Percentiles rank a stretch among this genome's conserved stretches.
phyloP scores from a whole-genome alignment of 345 rosid species.

The Rhodamnia rubescens region DNA sequence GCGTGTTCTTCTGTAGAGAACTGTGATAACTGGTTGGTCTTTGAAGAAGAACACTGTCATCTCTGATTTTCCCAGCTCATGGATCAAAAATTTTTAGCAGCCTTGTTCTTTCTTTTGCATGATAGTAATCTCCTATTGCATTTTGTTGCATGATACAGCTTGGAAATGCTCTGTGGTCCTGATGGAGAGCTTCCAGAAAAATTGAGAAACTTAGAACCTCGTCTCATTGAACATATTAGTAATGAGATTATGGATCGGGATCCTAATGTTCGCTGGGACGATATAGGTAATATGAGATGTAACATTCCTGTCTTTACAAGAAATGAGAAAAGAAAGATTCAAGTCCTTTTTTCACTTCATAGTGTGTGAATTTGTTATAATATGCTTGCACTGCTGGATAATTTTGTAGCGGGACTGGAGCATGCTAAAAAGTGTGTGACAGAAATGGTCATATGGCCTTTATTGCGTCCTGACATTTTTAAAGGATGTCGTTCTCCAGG shows the following conservation, averaged over 20 bases:
- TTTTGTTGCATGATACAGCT: constrained; percentile 18
- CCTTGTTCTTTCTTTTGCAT: background rate
- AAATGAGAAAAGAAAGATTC: background rate
- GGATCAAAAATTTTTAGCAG: background rate
- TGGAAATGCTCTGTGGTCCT: constrained; percentile 94
- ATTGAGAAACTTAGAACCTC: constrained; percentile 90
- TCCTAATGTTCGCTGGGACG: constrained; percentile 95
- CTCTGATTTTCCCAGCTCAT: background rate
- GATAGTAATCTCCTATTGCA: background rate
- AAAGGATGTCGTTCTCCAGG: constrained; percentile 98
- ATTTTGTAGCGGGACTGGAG: constrained; percentile 81
- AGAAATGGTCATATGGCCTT: constrained; percentile 99
- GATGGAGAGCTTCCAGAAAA: constrained; percentile 98
- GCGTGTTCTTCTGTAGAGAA: background rate
- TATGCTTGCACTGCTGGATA: constrained; percentile 4
- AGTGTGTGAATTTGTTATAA: constrained; percentile 4
- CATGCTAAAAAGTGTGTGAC: constrained; percentile 98
- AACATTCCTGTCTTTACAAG: background rate
- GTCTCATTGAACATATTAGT: constrained; percentile 92
- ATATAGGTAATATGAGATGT: constrained; percentile 55
- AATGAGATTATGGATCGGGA: constrained; percentile 97
- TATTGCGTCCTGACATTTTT: constrained; percentile 91
- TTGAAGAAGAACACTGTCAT: background rate
- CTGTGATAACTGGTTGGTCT: background rate
- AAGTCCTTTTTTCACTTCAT: background rate